These are phyloP conservation scores for Escallonia herrerae DNA, from an alignment of 129 eudicot genomes.

Conservation along the genomic window DNA sequence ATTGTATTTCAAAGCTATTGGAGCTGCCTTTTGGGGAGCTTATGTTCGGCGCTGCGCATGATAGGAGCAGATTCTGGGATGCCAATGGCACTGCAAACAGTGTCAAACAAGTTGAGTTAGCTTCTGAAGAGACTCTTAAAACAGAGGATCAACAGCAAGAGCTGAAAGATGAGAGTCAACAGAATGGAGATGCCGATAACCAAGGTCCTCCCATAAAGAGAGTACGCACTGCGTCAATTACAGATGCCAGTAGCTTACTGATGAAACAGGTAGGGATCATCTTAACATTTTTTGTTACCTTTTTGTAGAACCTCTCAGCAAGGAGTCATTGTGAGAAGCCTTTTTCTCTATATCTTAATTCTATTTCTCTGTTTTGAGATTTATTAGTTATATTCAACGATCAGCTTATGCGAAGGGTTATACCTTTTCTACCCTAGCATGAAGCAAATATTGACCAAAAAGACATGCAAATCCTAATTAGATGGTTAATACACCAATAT, in stretches of 20 bases:
- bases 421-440: too few species aligned
- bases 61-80: constrained; percentile 31
- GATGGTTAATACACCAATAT: not conserved
- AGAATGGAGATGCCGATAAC: constrained; percentile 41
- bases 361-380: too few species aligned
- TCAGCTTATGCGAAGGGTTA: too few species aligned
- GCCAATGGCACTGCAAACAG: constrained; percentile 20
- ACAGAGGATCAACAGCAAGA: constrained; percentile 25
- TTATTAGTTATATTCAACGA: too few species aligned
- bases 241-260: constrained; percentile 41
- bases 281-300: not conserved
- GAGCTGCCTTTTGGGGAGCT: constrained; percentile 92
- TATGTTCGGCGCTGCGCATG: constrained; percentile 61
- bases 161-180: constrained; percentile 33
- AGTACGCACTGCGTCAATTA: constrained; percentile 32
- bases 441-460: too few species aligned
- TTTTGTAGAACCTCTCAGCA: not conserved
- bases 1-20: constrained; percentile 86
- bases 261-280: constrained; percentile 37
- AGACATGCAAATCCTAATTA: not conserved
- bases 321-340: not conserved
- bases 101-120: constrained; percentile 18
- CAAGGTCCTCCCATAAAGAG: constrained; percentile 56
- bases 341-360: too few species aligned
- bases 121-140: constrained; percentile 35